Base-by-base conservation (phyloP, 2,329 filamentous ascomycete species). In the Fusarium stilboides region DNA sequence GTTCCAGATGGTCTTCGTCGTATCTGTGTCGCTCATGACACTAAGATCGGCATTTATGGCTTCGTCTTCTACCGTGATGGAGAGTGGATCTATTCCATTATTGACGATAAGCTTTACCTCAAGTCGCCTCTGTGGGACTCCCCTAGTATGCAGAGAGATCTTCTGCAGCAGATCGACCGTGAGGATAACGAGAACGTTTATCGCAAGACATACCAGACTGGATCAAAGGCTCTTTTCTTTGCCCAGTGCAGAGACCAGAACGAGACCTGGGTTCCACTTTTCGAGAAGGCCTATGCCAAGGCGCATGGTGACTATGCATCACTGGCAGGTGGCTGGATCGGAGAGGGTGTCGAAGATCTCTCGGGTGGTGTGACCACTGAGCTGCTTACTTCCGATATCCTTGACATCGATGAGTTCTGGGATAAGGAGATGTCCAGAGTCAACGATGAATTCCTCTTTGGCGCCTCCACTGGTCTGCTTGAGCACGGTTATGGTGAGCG, bases 11-110 rank as follows among this genome's bases (percentile, higher is more conserved):
- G 92, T 15, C 89, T 97, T 55, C 86, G 92, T 74, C 86, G 88
- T 19, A 86, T 93, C 9, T 97, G 93, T 73, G 91, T 97, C 31
- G 91, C 89, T 45, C 89, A 91, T 43, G 88, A 97, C 71, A 88
- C 87, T 12, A 84, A 78, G 68, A 89, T 96, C 51, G 93, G 94
- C 10, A 94, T 97, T 5, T 97, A 97, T 74, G 94, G 94, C 2
- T 97, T 97, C 74, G 92, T 97, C 49, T 97, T 97, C 77, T 92
- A 92, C 77, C 84, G 93, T 76, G 94, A 97, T 74, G 94, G 94
- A 54, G 93, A 96, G 79, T 97, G 94, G 94, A 92, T 95, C 58
- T 94, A 94, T 72, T 94, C 92, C 60, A 94, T 97, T 65, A 89
- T 97, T 62, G 94, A 97, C 75, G 94, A 97, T 79, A 97, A 97